Base-by-base conservation (phyloP, 2,329 filamentous ascomycete species). In the Orbilia javanica region DNA sequence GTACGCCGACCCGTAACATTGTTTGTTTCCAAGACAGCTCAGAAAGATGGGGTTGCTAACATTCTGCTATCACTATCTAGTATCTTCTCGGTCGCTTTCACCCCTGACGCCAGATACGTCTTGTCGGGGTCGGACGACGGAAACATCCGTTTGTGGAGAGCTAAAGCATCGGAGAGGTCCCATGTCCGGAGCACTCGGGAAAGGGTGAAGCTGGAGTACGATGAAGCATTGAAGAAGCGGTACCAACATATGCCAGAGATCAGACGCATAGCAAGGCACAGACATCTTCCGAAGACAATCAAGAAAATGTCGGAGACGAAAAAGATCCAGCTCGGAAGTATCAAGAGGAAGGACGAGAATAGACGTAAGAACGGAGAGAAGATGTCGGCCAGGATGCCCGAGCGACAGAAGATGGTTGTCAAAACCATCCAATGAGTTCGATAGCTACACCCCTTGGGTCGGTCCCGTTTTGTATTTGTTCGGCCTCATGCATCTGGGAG, bases 191-290 rank as follows among this genome's bases (percentile, higher is more conserved):
- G 91, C 22, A 89, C 93, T 18, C 89, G 91, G 65, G 92, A 99
- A 81, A 88, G 94, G 79, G 91, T 96, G 84, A 92, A 95, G 79
- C 87, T 97, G 31, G 94, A 98, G 84, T 98, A 98, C 84, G 95
- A 97, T 83, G 90, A 93, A 68, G 91, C 94, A 10, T 86, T 99
- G 75, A 90, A 93, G 82, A 88, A 93, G 82, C 88, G 94, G 80
- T 99, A 94, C 85, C 89, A 90, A 79, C 96, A 99, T 84, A 97
- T 99, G 94, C 96, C 96, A 62, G 95, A 99, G 85, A 92, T 99
- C 81, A 89, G 90, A 82, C 89, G 96, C 68, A 99, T 99, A 84
- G 91, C 91, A 82, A 89, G 94, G 65, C 96, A 99, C 85, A 90
- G 96, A 79, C 96, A 98, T 85, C 67, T 92, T 0, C 90, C 91